A percentile compares a stretch with the other conserved stretches of the same genome.
Conservation (phyloP, 2,329 filamentous ascomycete species). For the Penicillium sp. region DNA sequence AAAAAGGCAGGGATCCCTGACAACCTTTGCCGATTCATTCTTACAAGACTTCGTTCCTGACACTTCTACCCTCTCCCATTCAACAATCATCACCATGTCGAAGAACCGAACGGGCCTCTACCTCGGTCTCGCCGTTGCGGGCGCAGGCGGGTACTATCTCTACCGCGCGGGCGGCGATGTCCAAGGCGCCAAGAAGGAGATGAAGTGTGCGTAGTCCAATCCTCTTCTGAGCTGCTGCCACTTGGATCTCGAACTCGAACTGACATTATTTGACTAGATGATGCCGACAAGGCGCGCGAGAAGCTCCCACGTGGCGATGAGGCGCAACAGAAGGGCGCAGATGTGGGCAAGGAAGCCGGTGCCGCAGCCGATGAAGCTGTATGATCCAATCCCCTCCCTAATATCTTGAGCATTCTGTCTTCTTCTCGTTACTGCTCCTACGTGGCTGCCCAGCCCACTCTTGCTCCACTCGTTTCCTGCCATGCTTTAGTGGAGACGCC, state of each 20-base stretch:
- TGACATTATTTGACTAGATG: slow-evolving; percentile 59
- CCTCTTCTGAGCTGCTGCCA: too few species aligned
- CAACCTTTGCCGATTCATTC: not conserved
- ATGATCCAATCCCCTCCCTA: slow-evolving; percentile 49
- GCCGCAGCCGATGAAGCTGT: slow-evolving; percentile 72
- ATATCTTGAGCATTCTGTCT: too few species aligned
- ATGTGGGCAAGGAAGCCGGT: slow-evolving; percentile 64
- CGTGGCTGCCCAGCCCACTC: too few species aligned
- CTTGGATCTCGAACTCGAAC: too few species aligned
- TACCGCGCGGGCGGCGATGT: slow-evolving; percentile 83
- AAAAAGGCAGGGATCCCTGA: slow-evolving; percentile 8
- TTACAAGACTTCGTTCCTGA: not conserved
- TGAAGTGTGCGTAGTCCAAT: slow-evolving; percentile 68
- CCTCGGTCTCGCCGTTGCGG: slow-evolving; percentile 63
- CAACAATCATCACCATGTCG: slow-evolving; percentile 32
- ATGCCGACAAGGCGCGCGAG: slow-evolving; percentile 70
- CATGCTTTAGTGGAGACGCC: not conserved
- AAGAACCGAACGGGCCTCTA: slow-evolving; percentile 42
- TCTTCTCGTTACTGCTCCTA: not conserved
- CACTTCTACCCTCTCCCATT: not conserved
- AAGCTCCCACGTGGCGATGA: slow-evolving; percentile 68
- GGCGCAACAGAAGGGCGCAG: slow-evolving; percentile 67
- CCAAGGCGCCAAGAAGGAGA: slow-evolving; percentile 81
- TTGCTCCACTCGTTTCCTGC: too few species aligned
- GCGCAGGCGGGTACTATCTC: slow-evolving; percentile 84